A percentile compares a stretch with the other conserved stretches of the same genome.
Evolutionary conservation across 257 asterid genomes (phyloP).

Genomic region (Lantana camara): DNA sequence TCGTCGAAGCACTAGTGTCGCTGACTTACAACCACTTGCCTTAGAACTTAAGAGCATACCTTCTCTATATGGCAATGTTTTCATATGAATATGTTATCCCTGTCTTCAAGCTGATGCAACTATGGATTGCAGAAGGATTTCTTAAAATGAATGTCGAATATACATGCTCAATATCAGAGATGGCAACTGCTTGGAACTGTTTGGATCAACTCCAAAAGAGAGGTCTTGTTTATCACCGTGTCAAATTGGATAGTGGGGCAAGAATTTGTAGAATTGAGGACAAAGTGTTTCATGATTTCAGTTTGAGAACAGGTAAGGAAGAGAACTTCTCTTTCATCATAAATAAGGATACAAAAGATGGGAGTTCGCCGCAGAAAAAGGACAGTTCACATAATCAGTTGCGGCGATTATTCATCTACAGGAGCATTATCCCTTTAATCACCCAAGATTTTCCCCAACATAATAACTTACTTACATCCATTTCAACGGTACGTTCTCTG

Average conservation of each 20-base stretch:
- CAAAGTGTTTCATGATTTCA: not conserved
- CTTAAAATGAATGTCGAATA: not conserved
- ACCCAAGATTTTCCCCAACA: too few relatives aligned
- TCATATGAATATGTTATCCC: not conserved
- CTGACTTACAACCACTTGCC: slow-evolving; percentile 2
- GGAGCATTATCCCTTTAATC: not conserved
- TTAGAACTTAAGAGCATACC: not conserved
- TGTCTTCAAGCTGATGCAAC: slow-evolving; percentile 10
- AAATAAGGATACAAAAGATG: not conserved
- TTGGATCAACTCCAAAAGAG: slow-evolving; percentile 9
- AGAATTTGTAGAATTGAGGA: not conserved
- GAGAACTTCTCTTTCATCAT: slow-evolving; percentile 22
- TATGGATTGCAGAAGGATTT: slow-evolving; percentile 30
- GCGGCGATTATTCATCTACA: slow-evolving; percentile 21
- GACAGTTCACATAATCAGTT: not conserved
- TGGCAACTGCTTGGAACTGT: not conserved
- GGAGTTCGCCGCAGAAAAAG: not conserved
- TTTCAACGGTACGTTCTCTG: too few relatives aligned
- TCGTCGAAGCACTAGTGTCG: not conserved
- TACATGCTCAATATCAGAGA: slow-evolving; percentile 11
- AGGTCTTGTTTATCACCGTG: not conserved
- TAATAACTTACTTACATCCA: too few relatives aligned
- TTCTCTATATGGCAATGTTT: not conserved
- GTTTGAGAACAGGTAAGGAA: not conserved
- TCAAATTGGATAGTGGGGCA: too few relatives aligned